phyloP scores from a whole-genome alignment of 768 basidiomycete genomes.

The Pleurotus salmoneostramineus region DNA sequence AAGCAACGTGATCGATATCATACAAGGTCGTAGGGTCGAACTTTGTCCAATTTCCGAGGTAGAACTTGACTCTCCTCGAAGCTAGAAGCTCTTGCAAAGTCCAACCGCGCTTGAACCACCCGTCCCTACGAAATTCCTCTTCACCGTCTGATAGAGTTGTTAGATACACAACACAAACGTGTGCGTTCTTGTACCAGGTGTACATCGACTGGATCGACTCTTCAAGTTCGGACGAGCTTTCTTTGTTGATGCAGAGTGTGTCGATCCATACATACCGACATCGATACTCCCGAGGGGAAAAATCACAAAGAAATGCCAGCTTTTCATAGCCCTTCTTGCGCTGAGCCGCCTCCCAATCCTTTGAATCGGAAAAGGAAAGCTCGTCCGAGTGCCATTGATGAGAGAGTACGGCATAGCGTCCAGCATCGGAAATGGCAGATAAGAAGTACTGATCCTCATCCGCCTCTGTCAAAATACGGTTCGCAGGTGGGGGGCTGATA shows the following conservation, averaged over 20 bases:
- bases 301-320: not conserved
- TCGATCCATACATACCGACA: not conserved
- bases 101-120: not conserved
- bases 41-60: not conserved
- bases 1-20: not conserved
- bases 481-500: no score
- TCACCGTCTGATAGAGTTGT: not conserved
- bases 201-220: conserved; percentile 1
- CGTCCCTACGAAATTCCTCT: not conserved
- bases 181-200: not conserved
- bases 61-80: not conserved
- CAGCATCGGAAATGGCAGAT: not conserved
- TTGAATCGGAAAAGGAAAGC: not conserved
- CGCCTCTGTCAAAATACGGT: no score
- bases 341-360: not conserved
- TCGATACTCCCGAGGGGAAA: not conserved
- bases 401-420: not conserved
- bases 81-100: not conserved
- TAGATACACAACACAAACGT: not conserved
- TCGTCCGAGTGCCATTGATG: not conserved
- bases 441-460: not conserved
- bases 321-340: not conserved
- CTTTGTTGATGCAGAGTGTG: not conserved
- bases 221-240: not conserved
- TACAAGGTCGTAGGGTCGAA: not conserved